Conservation (phyloP, 2,329 filamentous ascomycete genomes). For the Scopulariopsis brevicaulis region DNA sequence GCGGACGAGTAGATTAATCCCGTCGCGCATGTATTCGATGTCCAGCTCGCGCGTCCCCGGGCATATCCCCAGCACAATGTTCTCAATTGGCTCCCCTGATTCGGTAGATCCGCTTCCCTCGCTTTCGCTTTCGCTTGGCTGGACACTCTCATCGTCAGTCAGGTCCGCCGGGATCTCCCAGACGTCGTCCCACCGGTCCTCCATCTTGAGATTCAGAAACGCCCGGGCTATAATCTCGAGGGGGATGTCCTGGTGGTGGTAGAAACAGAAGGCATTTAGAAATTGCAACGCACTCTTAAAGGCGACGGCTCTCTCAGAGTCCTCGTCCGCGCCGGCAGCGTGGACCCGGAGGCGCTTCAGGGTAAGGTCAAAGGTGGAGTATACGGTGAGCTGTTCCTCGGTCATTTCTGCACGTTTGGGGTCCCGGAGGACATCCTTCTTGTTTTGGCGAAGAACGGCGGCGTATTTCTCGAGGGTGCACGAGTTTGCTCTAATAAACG, state of each 20-base stretch:
- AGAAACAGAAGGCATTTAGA: slow-evolving; percentile 15
- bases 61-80: background rate
- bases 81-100: background rate
- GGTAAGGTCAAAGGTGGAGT: slow-evolving; percentile 11
- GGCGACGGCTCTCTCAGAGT: background rate
- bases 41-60: slow-evolving; percentile 1
- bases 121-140: background rate
- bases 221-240: slow-evolving; percentile 9
- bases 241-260: slow-evolving; percentile 13
- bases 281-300: slow-evolving; percentile 13
- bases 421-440: background rate
- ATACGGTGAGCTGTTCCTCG: slow-evolving; percentile 3
- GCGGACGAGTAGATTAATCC: slow-evolving; percentile 5
- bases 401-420: background rate
- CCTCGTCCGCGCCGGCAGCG: background rate
- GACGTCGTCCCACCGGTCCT: background rate
- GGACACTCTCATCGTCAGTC: background rate
- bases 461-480: slow-evolving; percentile 10
- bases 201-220: background rate
- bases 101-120: background rate
- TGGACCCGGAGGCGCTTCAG: slow-evolving; percentile 15
- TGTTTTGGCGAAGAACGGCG: background rate
- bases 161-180: background rate
- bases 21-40: background rate
- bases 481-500: slow-evolving; percentile 6